phyloP scores from a whole-genome alignment of 2,329 filamentous ascomycete species.

The Arthrinium phaeospermum region DNA sequence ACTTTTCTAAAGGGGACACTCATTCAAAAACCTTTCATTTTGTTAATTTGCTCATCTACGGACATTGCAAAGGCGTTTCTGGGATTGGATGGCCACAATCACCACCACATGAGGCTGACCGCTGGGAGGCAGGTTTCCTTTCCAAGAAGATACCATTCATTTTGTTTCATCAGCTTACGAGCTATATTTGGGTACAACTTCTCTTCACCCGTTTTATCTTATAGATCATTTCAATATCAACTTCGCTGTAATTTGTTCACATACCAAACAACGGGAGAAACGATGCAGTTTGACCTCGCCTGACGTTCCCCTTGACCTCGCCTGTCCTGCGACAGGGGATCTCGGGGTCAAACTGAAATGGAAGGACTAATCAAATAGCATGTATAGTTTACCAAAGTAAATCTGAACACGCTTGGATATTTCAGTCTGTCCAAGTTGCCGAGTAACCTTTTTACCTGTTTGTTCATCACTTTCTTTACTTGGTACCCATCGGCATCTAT shows the following conservation, averaged over 20 bases:
- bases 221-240: background rate
- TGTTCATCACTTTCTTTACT: background rate
- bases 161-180: background rate
- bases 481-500: background rate
- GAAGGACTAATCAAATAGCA: background rate
- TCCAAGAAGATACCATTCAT: conserved; percentile 1
- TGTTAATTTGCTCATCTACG: conserved; percentile 19
- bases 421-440: background rate
- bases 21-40: conserved; percentile 14
- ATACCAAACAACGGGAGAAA: background rate
- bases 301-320: background rate
- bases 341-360: background rate
- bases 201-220: background rate
- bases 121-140: background rate
- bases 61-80: conserved; percentile 22
- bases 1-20: background rate
- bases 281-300: background rate
- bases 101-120: background rate
- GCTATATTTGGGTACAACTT: background rate
- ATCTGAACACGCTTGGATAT: background rate
- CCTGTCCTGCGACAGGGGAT: no score
- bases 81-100: background rate
- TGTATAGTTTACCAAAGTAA: no score
- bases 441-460: background rate
- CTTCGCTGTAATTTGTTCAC: no score